Evolutionary conservation across 805 yeast genomes (phyloP).

Genomic region (Yamadazyma kitorensis): DNA sequence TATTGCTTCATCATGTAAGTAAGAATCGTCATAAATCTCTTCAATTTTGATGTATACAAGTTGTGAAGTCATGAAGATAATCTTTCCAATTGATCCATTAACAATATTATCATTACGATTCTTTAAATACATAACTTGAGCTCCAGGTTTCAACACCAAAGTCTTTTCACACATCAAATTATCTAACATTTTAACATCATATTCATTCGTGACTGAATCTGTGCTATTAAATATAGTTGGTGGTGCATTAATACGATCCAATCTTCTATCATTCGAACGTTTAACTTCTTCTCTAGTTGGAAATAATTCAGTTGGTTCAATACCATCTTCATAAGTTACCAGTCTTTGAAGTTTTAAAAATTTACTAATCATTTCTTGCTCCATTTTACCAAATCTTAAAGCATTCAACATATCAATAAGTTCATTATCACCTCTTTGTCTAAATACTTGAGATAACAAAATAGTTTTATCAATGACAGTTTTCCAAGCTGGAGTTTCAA

Average conservation of each 20-base stretch:
- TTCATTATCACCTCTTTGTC: slow-evolving; percentile 79
- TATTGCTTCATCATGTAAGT: slow-evolving; percentile 16
- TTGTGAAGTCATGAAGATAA: slow-evolving; percentile 49
- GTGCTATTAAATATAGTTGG: slow-evolving; percentile 33
- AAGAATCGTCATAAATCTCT: slow-evolving; percentile 19
- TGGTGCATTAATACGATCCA: slow-evolving; percentile 45
- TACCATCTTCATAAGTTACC: slow-evolving; percentile 64
- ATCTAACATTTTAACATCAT: slow-evolving; percentile 40
- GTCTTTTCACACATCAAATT: slow-evolving; percentile 68
- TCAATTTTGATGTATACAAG: slow-evolving; percentile 21
- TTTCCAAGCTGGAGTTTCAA: slow-evolving; percentile 72
- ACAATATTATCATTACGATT: slow-evolving; percentile 76
- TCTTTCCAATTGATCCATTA: slow-evolving; percentile 87
- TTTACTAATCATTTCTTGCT: slow-evolving; percentile 42
- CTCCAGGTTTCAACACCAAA: slow-evolving; percentile 70
- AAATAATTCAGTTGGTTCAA: slow-evolving; percentile 84
- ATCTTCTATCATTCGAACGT: slow-evolving; percentile 53
- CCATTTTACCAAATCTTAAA: slow-evolving; percentile 69
- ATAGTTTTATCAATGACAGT: slow-evolving; percentile 61
- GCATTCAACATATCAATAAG: slow-evolving; percentile 79
- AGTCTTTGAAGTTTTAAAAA: slow-evolving; percentile 58
- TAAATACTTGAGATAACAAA: slow-evolving; percentile 72
- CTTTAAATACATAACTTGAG: slow-evolving; percentile 92
- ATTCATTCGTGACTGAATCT: slow-evolving; percentile 25
- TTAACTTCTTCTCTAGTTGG: slow-evolving; percentile 88